Evolutionary conservation across 768 basidiomycete species (phyloP).

Genomic region (Lactarius evosmus): DNA sequence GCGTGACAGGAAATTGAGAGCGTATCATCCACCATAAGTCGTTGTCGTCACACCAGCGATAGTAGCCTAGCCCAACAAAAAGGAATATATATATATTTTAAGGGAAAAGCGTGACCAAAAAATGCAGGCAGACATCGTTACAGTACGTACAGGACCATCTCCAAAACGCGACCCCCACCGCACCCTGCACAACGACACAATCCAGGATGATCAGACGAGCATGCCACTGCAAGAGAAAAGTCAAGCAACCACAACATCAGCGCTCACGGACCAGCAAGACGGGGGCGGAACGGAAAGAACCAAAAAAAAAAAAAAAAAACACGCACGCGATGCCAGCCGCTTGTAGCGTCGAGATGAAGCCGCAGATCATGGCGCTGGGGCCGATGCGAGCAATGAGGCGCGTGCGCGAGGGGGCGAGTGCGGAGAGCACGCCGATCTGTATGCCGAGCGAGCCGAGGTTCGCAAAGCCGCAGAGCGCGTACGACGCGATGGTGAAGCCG

Average conservation of each 20-base stretch:
- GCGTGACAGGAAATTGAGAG: too few species aligned
- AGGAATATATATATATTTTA: too few species aligned
- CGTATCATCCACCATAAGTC: too few species aligned
- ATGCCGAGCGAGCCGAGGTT: slow-evolving; percentile 86
- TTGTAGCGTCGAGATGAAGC: slow-evolving; percentile 63
- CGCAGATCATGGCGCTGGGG: slow-evolving; percentile 64
- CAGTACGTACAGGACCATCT: background rate
- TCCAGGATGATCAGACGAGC: slow-evolving; percentile 30
- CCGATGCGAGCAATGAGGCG: slow-evolving; percentile 71
- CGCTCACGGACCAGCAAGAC: background rate
- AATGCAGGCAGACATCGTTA: background rate
- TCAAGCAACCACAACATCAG: background rate
- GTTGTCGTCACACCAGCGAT: too few species aligned
- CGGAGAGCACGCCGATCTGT: slow-evolving; percentile 72
- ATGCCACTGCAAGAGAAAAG: slow-evolving; percentile 31
- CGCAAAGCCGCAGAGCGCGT: slow-evolving; percentile 89
- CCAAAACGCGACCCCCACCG: too few species aligned
- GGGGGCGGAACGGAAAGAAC: too few species aligned
- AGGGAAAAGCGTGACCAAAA: background rate
- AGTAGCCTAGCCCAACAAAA: too few species aligned
- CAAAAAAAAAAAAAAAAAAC: background rate
- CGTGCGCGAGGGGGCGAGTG: slow-evolving; percentile 64
- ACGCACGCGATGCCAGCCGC: slow-evolving; percentile 58
- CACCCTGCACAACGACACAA: background rate
- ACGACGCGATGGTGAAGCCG: slow-evolving; percentile 79